Percentiles rank a stretch among this genome's conserved stretches.
Evolutionary conservation across 805 yeast species (phyloP).

Genomic region (Kregervanrija fluxuum): DNA sequence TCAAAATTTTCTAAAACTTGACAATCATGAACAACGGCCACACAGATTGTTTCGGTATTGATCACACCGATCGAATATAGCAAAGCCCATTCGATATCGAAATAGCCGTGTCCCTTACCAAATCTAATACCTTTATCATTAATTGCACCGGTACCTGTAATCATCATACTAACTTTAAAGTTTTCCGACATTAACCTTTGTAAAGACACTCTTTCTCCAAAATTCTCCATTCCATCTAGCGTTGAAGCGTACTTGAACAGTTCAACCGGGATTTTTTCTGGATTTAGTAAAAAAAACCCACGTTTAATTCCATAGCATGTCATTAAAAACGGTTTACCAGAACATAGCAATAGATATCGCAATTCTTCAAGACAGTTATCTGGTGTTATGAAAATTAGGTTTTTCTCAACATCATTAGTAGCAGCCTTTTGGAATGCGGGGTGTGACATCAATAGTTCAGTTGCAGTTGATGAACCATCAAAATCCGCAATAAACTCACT

Average conservation of each 20-base stretch:
- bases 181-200: conserved; percentile 11
- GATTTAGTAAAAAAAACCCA: conserved; percentile 23
- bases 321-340: conserved; percentile 21
- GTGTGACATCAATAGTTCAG: conserved; percentile 12
- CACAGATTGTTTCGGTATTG: conserved; percentile 16
- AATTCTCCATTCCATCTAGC: conserved; percentile 26
- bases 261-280: conserved; percentile 14
- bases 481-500: conserved; percentile 28
- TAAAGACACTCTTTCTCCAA: conserved; percentile 15
- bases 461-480: conserved; percentile 22
- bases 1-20: conserved; percentile 21
- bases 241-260: conserved; percentile 22
- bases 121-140: conserved; percentile 24
- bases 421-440: conserved; percentile 5
- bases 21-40: conserved; percentile 27
- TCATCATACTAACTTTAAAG: conserved; percentile 19
- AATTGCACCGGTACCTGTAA: conserved; percentile 28
- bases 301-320: conserved; percentile 26
- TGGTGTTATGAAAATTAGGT: conserved; percentile 23
- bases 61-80: conserved; percentile 20
- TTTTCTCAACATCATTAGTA: neutral
- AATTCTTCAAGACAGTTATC: conserved; percentile 26
- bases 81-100: conserved; percentile 29
- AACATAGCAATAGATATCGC: conserved; percentile 18
- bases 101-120: conserved; percentile 28